phyloP scores from a whole-genome alignment of 352 stramenopile genomes.

The Phytophthora pisi region DNA sequence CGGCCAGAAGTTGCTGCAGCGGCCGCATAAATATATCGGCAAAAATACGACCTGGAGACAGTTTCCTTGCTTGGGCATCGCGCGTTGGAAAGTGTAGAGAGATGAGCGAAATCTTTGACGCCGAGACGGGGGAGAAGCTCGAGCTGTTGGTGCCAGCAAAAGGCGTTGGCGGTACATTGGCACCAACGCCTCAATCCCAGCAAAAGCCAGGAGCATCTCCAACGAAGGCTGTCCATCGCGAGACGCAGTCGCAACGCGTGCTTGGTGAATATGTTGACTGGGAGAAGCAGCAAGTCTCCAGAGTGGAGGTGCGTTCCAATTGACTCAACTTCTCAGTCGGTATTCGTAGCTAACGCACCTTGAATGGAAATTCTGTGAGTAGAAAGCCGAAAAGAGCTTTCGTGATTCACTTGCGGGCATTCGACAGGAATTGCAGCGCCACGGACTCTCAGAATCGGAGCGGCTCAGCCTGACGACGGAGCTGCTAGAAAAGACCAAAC shows the following conservation, averaged over 20 bases:
- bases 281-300: slow-evolving; percentile 48
- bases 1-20: background rate
- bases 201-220: background rate
- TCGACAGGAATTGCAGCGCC: slow-evolving; percentile 50
- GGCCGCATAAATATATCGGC: slow-evolving; percentile 17
- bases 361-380: background rate
- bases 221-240: slow-evolving; percentile 35
- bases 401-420: slow-evolving; percentile 61
- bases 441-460: slow-evolving; percentile 40
- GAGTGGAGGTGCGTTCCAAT: slow-evolving; percentile 47
- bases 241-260: slow-evolving; percentile 61
- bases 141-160: slow-evolving; percentile 31
- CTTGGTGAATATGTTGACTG: slow-evolving; percentile 61
- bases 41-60: slow-evolving; percentile 27
- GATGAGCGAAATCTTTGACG: slow-evolving; percentile 55
- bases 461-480: slow-evolving; percentile 49
- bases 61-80: background rate
- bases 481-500: slow-evolving; percentile 74
- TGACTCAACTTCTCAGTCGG: background rate
- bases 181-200: background rate
- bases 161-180: background rate
- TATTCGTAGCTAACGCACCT: background rate
- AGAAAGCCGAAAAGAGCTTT: slow-evolving; percentile 61
- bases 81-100: background rate
- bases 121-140: slow-evolving; percentile 67